Conservation (phyloP, 768 basidiomycete species). For the Tricholoma sp. region DNA sequence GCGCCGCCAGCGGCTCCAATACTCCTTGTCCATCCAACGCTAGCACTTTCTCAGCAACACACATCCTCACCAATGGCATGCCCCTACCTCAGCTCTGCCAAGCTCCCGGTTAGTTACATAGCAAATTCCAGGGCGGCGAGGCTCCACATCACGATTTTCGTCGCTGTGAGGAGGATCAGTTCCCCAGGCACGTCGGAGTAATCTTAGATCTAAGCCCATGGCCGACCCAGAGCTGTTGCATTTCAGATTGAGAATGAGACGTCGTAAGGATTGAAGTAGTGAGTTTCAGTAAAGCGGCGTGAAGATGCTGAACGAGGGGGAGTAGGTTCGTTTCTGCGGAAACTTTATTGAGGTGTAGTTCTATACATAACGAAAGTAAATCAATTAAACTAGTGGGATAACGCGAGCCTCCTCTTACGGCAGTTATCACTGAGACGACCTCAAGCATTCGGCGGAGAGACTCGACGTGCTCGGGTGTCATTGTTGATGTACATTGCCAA, state of each 20-base stretch:
- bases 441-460: slow-evolving; percentile 49
- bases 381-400: slow-evolving; percentile 43
- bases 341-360: too few species aligned
- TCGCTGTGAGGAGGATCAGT: not conserved
- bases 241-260: slow-evolving; percentile 24
- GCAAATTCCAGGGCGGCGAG: slow-evolving; percentile 31
- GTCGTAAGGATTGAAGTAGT: slow-evolving; percentile 33
- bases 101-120: slow-evolving; percentile 49
- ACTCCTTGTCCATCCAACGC: slow-evolving; percentile 35
- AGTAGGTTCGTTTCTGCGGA: too few species aligned
- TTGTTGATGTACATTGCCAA: slow-evolving; percentile 3
- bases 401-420: slow-evolving; percentile 69
- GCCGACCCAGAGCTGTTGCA: slow-evolving; percentile 42
- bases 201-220: slow-evolving; percentile 51
- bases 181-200: slow-evolving; percentile 50
- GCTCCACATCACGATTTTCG: slow-evolving; percentile 2
- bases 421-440: slow-evolving; percentile 47
- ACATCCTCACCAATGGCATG: slow-evolving; percentile 48
- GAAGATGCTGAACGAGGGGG: too few species aligned
- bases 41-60: slow-evolving; percentile 35
- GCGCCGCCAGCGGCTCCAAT: slow-evolving; percentile 44
- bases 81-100: slow-evolving; percentile 65
- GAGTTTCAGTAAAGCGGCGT: too few species aligned
- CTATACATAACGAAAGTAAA: slow-evolving; percentile 16
- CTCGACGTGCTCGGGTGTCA: slow-evolving; percentile 30